Conservation (phyloP, 2,329 filamentous ascomycete genomes). For the Microcera coccophila region DNA sequence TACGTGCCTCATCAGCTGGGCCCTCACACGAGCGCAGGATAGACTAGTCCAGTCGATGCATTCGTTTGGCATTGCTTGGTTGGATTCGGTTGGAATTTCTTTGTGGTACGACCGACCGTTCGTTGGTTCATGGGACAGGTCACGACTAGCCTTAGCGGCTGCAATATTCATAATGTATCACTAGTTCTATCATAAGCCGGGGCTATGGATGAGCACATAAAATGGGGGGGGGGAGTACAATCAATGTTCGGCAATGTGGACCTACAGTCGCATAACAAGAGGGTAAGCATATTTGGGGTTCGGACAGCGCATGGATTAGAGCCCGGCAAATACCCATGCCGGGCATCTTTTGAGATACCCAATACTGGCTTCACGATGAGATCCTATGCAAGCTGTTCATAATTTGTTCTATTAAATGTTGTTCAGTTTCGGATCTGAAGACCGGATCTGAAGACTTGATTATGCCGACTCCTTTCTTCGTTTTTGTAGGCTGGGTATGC, state of each 20-base stretch:
- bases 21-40: conserved; percentile 3
- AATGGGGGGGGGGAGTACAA: not conserved
- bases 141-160: not conserved
- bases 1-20: conserved; percentile 18
- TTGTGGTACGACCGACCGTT: conserved; percentile 11
- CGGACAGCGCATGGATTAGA: conserved; percentile 9
- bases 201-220: conserved; percentile 9
- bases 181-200: conserved; percentile 7
- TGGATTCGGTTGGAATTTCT: conserved; percentile 12
- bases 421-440: not conserved
- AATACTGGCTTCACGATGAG: conserved; percentile 16
- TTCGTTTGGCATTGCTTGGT: conserved; percentile 13
- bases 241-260: too few species aligned
- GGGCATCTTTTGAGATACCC: conserved; percentile 20
- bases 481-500: conserved; percentile 9
- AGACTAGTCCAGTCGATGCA: conserved; percentile 15
- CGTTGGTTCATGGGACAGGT: not conserved
- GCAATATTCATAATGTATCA: conserved; percentile 15
- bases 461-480: too few species aligned
- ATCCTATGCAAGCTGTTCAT: not conserved
- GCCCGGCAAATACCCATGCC: conserved; percentile 6
- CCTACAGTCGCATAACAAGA: too few species aligned
- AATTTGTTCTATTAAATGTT: not conserved
- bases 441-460: too few species aligned
- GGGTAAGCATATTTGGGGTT: not conserved